Conservation (phyloP, 495 filamentous ascomycete genomes). For the Lepraria neglecta region DNA sequence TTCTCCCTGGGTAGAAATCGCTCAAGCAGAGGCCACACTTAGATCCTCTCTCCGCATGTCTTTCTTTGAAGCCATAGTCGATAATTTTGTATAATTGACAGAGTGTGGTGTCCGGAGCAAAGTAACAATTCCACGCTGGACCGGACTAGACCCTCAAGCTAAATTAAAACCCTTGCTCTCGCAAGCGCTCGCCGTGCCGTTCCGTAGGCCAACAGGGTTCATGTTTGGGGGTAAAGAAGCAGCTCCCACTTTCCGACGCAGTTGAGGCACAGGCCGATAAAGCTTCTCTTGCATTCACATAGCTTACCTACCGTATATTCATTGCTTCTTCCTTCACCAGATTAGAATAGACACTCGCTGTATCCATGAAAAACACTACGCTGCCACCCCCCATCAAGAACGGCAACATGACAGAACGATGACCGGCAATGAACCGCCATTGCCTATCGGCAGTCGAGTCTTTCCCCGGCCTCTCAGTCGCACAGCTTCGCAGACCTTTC, state of each 20-base stretch:
- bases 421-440: constrained; percentile 22
- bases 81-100: neutral
- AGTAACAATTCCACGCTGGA: neutral
- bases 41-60: constrained; percentile 83
- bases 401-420: constrained; percentile 26
- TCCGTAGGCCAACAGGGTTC: too few relatives aligned
- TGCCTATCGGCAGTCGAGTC: constrained; percentile 2
- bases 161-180: too few relatives aligned
- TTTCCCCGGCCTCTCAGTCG: constrained; percentile 15
- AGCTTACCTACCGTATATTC: too few relatives aligned
- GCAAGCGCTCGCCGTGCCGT: constrained; percentile 7
- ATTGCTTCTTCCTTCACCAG: neutral
- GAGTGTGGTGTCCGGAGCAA: neutral
- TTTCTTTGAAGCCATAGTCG: constrained; percentile 64
- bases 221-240: neutral
- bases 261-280: neutral
- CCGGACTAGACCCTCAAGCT: too few relatives aligned
- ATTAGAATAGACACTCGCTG: neutral
- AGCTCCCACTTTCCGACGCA: constrained; percentile 2
- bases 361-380: neutral
- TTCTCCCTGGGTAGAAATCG: constrained; percentile 16
- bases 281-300: too few relatives aligned
- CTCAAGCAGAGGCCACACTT: constrained; percentile 45
- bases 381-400: constrained; percentile 8
- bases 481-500: constrained; percentile 14